Evolutionary conservation across 2,329 filamentous ascomycete species (phyloP).

Genomic region (Aspergillus spinulosporus): DNA sequence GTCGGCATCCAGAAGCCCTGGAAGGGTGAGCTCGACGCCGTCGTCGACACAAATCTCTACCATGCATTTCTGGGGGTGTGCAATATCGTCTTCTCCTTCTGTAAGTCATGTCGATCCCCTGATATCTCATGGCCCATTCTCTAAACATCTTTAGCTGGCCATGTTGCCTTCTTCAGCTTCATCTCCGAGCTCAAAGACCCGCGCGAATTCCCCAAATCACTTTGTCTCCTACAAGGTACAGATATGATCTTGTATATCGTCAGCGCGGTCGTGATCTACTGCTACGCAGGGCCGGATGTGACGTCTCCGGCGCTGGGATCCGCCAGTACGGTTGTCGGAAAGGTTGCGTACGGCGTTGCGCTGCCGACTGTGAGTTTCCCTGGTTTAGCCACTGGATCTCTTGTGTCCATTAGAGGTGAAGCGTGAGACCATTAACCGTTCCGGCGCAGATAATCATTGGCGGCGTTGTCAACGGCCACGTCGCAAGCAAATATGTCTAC

Average conservation of each 20-base stretch:
- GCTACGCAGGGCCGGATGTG: slow-evolving; percentile 62
- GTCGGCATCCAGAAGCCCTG: slow-evolving; percentile 56
- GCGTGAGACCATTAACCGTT: neutral
- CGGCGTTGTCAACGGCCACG: slow-evolving; percentile 55
- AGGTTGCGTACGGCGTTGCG: slow-evolving; percentile 68
- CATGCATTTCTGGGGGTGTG: slow-evolving; percentile 61
- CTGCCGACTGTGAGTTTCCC: slow-evolving; percentile 55
- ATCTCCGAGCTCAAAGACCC: slow-evolving; percentile 65
- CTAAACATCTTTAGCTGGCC: slow-evolving; percentile 49
- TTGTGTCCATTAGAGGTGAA: neutral
- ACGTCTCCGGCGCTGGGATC: slow-evolving; percentile 67
- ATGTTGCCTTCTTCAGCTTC: slow-evolving; percentile 69
- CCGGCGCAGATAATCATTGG: slow-evolving; percentile 61
- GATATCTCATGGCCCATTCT: too few species aligned
- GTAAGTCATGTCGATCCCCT: slow-evolving; percentile 50
- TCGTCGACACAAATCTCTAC: slow-evolving; percentile 49
- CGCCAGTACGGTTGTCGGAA: slow-evolving; percentile 56
- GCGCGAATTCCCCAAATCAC: slow-evolving; percentile 61
- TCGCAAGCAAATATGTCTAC: slow-evolving; percentile 67
- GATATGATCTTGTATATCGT: slow-evolving; percentile 65
- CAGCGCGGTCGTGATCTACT: slow-evolving; percentile 67
- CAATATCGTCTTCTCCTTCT: slow-evolving; percentile 72
- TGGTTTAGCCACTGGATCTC: too few species aligned
- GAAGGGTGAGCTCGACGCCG: slow-evolving; percentile 36
- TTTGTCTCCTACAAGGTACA: slow-evolving; percentile 61